Conservation (phyloP, 2,329 filamentous ascomycete genomes). For the Camptophora hylomeconis region DNA sequence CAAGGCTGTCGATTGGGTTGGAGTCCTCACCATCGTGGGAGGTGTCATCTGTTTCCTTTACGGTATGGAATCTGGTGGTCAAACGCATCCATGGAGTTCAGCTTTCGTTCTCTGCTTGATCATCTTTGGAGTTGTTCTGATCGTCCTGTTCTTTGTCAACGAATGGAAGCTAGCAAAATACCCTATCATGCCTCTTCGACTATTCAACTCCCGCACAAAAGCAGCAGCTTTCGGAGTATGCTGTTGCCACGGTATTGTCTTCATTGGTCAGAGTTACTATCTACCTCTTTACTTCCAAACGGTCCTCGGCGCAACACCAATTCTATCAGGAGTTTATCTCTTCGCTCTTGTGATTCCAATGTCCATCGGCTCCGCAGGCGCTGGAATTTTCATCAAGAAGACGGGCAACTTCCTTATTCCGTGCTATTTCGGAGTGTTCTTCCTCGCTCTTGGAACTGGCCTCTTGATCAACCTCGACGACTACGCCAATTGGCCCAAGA, state of each 20-base stretch:
- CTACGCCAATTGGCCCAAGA: constrained; percentile 38
- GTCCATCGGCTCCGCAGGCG: constrained; percentile 47
- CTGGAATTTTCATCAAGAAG: constrained; percentile 59
- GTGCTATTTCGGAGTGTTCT: constrained; percentile 45
- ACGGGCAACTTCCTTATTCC: constrained; percentile 52
- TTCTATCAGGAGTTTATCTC: constrained; percentile 62
- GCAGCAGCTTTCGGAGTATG: constrained; percentile 51
- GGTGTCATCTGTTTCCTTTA: constrained; percentile 57
- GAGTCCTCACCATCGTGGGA: constrained; percentile 49
- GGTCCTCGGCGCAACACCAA: constrained; percentile 53
- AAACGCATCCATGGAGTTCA: constrained; percentile 38
- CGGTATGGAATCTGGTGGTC: constrained; percentile 57
- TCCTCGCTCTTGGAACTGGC: constrained; percentile 54
- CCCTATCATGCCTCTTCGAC: constrained; percentile 50
- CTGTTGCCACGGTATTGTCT: constrained; percentile 63
- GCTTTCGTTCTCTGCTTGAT: constrained; percentile 38
- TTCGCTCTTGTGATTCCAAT: constrained; percentile 57
- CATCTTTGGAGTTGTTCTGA: constrained; percentile 31
- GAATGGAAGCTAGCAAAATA: constrained; percentile 49
- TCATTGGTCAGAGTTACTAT: constrained; percentile 68
- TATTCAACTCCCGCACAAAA: constrained; percentile 18
- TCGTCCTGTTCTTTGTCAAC: constrained; percentile 39
- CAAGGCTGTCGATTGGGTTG: constrained; percentile 50
- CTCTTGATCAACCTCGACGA: constrained; percentile 46
- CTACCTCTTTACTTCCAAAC: constrained; percentile 77